Evolutionary conservation across 2,329 filamentous ascomycete species (phyloP), one percentile per base, ranked within the genome.

Genomic region (Aspergillus unguis): DNA sequence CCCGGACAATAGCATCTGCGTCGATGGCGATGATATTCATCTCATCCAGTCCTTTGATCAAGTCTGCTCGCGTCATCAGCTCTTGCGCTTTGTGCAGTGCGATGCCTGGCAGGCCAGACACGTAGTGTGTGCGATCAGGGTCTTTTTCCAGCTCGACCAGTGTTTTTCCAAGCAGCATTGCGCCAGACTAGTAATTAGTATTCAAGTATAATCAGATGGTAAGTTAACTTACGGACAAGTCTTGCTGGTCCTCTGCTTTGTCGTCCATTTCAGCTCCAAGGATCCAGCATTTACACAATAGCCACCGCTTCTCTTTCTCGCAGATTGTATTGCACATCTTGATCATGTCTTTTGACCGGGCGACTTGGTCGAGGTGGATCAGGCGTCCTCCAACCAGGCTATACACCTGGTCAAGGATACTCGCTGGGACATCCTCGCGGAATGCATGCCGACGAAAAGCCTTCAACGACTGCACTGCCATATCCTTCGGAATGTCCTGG

Each of bases 231-330:
- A 90, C 87, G 40, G 92, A 90, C 78, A 90, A 96, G 71, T 97
- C 96, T 69, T 97, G 91, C 71, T 96, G 90, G 66, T 96, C 90
- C 86, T 97, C 97, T 60, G 96, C 94, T 67, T 99, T 95, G 71
- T 97, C 94, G 61, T 97, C 94, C 86, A 87, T 91, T 57, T 86
- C 85, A 53, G 74, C 77, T n/a, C 88, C 88, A 1, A 92, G 77
- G 47, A 91, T 88, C 77, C 87, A 87, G 66, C 86, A 90, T 65
- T 87, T 85, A 71, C 89, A 91, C 17, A 91, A 71, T 61, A 91
- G 85, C 88, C 88, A 92, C 0, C 83, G 85, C 67, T 88, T 88
- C 65, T 92, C 88, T 37, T 79, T 81, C 35, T 83, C 76, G 63
- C 82, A 86, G 58, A 92, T 90, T n/a, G 80, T 71, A 32, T 92